Evolutionary conservation across 805 yeast genomes (phyloP), one percentile per base, ranked within the genome.

Genomic region (Candida arabinofermentans): DNA sequence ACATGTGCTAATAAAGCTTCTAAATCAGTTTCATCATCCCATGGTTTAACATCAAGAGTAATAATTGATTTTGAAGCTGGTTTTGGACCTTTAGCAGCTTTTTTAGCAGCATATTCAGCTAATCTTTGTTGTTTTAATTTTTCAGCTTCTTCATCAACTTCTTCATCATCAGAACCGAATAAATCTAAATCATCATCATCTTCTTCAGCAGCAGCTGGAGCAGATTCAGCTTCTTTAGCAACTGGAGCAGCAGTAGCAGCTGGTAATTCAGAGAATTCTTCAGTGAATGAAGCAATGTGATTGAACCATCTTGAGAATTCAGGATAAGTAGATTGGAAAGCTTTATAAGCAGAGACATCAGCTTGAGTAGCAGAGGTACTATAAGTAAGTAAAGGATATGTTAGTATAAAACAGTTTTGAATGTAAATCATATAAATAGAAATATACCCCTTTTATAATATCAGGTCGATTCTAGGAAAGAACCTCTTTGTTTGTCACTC

Each of bases 21-120:
- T 67, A 93, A 78, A 67, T 91, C 83, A 59, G 99, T 93, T 80
- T 93, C 98, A 66, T 93, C 99, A 73, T 93, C 99, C 99, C 99
- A 93, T 75, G 97, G 98, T 83, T 93, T 93, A 61, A 93, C 95
- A 62, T 93, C 99, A 62, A 93, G 66, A 64, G 99, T 91, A 65
- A 93, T 96, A 58, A 89, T 75, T 49, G 97, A 87, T 80, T 93
- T 93, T 66, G 99, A 97, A 72, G 96, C 96, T 64, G 98, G 89
- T 81, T 89, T 89, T 63, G 98, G 88, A 68, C 95, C 95, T 77
- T 86, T 86, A 58, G 91, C 83, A 57, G 96, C 96, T 84, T 93
- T 93, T 83, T 85, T 89, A 64, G 95, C 96, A 65, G 87, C 86
- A 82, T 93, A 93, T 70, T 82, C 96, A 69, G 96, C 98, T 65